Evolutionary conservation across 176 grass and related monocot genomes (phyloP), one percentile per base, ranked within the genome.

Genomic region (Eleusine indica): DNA sequence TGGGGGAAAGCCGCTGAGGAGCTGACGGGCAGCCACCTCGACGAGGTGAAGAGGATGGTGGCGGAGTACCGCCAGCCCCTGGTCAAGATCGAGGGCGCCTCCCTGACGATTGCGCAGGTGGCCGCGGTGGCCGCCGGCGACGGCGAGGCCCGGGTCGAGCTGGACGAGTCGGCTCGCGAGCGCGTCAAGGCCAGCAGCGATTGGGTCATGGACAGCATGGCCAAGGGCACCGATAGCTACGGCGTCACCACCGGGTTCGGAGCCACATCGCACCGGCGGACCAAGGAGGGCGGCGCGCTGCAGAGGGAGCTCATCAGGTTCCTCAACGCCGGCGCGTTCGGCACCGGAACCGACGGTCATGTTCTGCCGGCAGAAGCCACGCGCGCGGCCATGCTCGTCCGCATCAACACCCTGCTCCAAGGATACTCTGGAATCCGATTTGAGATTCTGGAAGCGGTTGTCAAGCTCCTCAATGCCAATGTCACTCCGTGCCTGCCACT

Each of bases 271-370:
- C 87, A 92, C 90, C 35, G 90, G 0, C n/a, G 90, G 4, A 92
- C 82, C 68, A 92, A 92, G 83, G 73, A 92, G 42, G 86, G 90
- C 0, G 90, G 86, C 4, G 86, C 87, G 2, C 86, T 92, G 3
- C 90, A 92, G 35, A 89, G 83, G 14, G 90, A 92, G 90, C 90
- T 89, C 82, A 89, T 92, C 75, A 70, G 90, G 66, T 93, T 91
- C 71, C 80, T 89, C 66, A 92, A 92, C 70, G 90, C 90, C 25
- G 90, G 86, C n/a, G 87, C 87, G 1, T 89, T 92, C 57, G 90
- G 90, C 51, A 66, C 66, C 40, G 86, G 84, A 42, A 30, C 65
- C 4, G 80, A 88, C 30, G 84, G 78, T 17, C 85, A 92, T 66
- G 80, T 52, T 5, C 82, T 92, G 2, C 86, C 90, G 9, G 86